These are phyloP conservation scores for Claviceps purpurea DNA, from an alignment of 2,329 filamentous ascomycete species.

Conservation along the genomic window DNA sequence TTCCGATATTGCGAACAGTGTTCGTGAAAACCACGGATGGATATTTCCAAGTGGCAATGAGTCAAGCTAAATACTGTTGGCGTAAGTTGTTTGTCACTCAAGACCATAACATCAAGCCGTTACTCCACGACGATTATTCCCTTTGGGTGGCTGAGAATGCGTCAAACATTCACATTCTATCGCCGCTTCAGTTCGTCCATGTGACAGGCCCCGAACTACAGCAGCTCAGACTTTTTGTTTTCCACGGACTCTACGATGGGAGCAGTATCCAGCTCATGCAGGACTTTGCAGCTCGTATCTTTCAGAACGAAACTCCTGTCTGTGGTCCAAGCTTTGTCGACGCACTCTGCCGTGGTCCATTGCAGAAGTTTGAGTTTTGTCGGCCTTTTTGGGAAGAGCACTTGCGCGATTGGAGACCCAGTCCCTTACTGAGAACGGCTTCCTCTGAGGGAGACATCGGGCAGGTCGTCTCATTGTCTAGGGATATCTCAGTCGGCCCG, in stretches of 20 bases:
- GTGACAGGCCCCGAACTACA: conserved; percentile 13
- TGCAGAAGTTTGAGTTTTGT: conserved; percentile 31
- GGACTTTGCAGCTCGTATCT: conserved; percentile 30
- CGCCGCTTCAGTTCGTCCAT: conserved; percentile 39
- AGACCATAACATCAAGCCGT: conserved; percentile 17
- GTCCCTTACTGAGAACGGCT: not conserved
- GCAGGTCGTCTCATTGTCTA: conserved; percentile 2
- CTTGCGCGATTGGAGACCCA: conserved; percentile 23
- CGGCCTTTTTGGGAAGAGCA: conserved; percentile 55
- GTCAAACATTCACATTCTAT: conserved; percentile 31
- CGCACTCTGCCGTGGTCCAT: conserved; percentile 54
- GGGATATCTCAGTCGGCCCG: conserved; percentile 22
- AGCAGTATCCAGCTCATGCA: conserved; percentile 61
- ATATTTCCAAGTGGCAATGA: conserved; percentile 58
- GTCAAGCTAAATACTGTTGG: conserved; percentile 30
- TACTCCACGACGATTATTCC: conserved; percentile 23
- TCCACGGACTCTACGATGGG: conserved; percentile 82
- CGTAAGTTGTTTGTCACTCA: conserved; percentile 17
- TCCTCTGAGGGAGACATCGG: conserved; percentile 9
- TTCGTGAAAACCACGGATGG: conserved; percentile 66
- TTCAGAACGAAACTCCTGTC: conserved; percentile 8
- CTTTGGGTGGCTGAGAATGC: conserved; percentile 43
- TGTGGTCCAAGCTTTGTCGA: conserved; percentile 48
- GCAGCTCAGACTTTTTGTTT: conserved; percentile 29
- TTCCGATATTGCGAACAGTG: conserved; percentile 56